A percentile compares a stretch with the other conserved stretches of the same genome.
Evolutionary conservation across 139 green algal genomes (phyloP).

Genomic region (Haematococcus lacustris): DNA sequence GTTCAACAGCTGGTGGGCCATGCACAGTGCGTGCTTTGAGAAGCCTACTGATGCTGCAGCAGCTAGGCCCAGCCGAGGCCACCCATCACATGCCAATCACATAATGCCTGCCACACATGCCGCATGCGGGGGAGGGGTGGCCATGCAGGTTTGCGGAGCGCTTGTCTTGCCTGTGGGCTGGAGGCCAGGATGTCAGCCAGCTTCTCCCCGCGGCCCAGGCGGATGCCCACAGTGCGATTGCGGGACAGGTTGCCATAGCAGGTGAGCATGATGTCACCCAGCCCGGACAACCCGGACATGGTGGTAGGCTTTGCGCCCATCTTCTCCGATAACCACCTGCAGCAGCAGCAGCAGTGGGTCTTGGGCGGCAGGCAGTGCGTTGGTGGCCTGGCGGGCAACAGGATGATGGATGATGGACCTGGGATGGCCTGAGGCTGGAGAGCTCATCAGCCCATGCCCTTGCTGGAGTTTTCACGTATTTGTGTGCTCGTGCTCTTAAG

Average conservation of each 20-base stretch:
- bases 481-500: neutral
- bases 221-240: slow-evolving; percentile 83
- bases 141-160: no score
- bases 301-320: slow-evolving; percentile 89
- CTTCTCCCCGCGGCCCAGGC: slow-evolving; percentile 80
- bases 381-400: neutral
- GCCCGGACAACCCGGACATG: slow-evolving; percentile 79
- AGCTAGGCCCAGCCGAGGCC: no score
- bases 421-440: neutral
- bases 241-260: slow-evolving; percentile 93
- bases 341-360: no score
- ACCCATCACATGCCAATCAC: no score
- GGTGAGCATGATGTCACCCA: slow-evolving; percentile 99
- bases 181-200: slow-evolving; percentile 74
- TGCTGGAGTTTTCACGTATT: neutral
- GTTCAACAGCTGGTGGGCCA: no score
- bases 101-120: no score
- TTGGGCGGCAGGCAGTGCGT: neutral
- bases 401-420: neutral
- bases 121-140: no score
- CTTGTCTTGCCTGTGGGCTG: slow-evolving; percentile 77
- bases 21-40: no score
- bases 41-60: no score
- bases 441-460: neutral
- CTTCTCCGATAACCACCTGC: slow-evolving; percentile 86